Evolutionary conservation across 2,329 filamentous ascomycete genomes (phyloP), one percentile per base, ranked within the genome.

Genomic region (Neurospora sp.): DNA sequence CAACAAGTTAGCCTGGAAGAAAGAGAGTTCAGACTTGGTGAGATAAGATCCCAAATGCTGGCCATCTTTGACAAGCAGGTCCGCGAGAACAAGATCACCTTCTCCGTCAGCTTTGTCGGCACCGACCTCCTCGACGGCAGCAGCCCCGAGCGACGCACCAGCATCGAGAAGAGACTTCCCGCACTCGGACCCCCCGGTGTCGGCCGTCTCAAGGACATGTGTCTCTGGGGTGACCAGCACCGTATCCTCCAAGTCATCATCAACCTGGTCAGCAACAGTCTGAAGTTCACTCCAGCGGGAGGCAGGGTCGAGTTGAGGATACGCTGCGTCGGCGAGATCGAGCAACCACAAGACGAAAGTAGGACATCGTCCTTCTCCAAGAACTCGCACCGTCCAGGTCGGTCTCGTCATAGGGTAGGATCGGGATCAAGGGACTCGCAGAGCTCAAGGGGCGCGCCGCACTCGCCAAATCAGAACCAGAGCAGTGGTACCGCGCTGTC

Each of bases 1-100:
- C 92, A 96, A 75, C 89, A 94, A 72, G 82, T 97, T 62, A 90
- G 84, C 52, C 83, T 97, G 0, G 93, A 97, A 75, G 91, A 96
- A 78, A 92, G 88, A 72, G 93, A 97, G 75, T 97, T 97, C 76
- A 85, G 90, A 9, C 78, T 97, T 38, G 89, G 89, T n/a, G 93
- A 97, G 73, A 89, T 97, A 72, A 90, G 90, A 72, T 90, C 91
- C 0, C 94, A 97, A 78, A 85, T 97, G 13, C 79, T 91, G 19
- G 91, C 92, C 7, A 96, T 97, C 68, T 97, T 97, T 76, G 92
- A 94, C 76, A 95, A 95, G 76, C 93, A 97, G 79, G 92, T 93
- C 0, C 89, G 89, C 71, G 93, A 97, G 77, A 90, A 90, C 46
- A 84, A 87, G 17, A 95, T 97, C 72, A 85, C 89, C 67, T 89